Base-by-base conservation (phyloP, 192 early-diverging fungal genomes). In the Linnemannia zychae region DNA sequence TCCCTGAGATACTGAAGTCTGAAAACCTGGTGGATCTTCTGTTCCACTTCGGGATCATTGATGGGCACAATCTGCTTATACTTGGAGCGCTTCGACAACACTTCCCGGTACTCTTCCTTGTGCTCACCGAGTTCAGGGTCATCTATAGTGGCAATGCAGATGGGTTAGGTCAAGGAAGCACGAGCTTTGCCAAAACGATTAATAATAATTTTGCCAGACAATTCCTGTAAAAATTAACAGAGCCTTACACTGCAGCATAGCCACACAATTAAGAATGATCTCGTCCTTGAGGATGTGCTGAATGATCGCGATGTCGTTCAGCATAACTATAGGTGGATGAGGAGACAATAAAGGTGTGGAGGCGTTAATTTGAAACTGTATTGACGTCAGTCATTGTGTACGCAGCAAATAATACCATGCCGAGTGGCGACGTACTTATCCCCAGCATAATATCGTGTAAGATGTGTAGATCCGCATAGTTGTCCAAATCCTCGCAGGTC, bases 1-100 rank as follows among this genome's bases (percentile, higher is more conserved):
- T 98, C 97, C 57, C 97, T 96, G 2, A 99, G 90, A 67, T 93
- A 99, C 75, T 96, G 96, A 17, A 97, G 71, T 9, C 98, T 92
- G 77, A 96, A 98, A 12, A 95, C 94, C 69, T 96, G 94, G 52
- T 95, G 94, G 53, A 99, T 98, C 85, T 97, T 98, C 57, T 84
- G 78, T 66, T 93, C 86, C 28, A 97, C 92, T 15, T 89, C 90
- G 1, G 87, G 78, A 49, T 97, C 94, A 15, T 90, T 88, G 33
- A 99, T 95, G 6, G 97, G 95, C 31, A 99, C 92, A 40, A 97
- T 91, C 85, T 94, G 86, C 76, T 95, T 94, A 67, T 90, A 95
- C 71, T 92, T 91, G 69, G 90, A 79, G 36, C 84, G 87, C 48
- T 90, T 86, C 11, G 79, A 72, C 40, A 98, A 71, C 87, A 96